Base-by-base conservation (phyloP, 805 yeast species). In the Hanseniaspora taiwanica region DNA sequence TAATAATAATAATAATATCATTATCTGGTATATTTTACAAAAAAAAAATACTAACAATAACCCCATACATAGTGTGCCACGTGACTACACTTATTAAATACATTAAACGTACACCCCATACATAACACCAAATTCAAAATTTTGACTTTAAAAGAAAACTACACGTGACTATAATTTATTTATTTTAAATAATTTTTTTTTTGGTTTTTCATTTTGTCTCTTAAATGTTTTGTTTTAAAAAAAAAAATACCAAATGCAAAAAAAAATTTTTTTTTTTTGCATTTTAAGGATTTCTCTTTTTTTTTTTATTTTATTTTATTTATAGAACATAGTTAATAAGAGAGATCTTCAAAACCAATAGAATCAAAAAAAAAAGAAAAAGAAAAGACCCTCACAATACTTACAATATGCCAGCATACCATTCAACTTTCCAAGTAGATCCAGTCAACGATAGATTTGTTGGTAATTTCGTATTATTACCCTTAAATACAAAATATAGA, bases 391-490 rank as follows among this genome's bases (percentile, higher is more conserved):
- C 7, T 21, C 23, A 20, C 29, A n/a, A 7, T 23, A 8, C 25
- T 10, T 25, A 12, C 1, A 18, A 6, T 18, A 20, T 25, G 21
- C 42, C 70, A 67, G 91, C 89, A 8, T 81, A 78, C 52, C 91
- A 82, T 54, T 81, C 91, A 16, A 81, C 91, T 1, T 81, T 81
- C 53, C 66, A 78, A 25, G 72, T 71, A 18, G 85, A 78, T 46
- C 76, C 72, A 33, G 60, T 66, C 23, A 68, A 71, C 46, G 70
- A 73, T 40, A 69, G 91, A 54, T 56, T 72, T 38, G 77, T 84
- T 21, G 89, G 86, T 27, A 89, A 87, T 62, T 66, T 85, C 46
- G 83, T 81, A 4, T 62, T 91, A n/a, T 63, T 87, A 42, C 96
- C 99, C 27, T 66, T 91, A 44, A 78, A 78, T 52, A 79, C 97